These are phyloP conservation scores for Penicillium sumatraense DNA, from an alignment of 2,329 filamentous ascomycete species.

Conservation along the genomic window DNA sequence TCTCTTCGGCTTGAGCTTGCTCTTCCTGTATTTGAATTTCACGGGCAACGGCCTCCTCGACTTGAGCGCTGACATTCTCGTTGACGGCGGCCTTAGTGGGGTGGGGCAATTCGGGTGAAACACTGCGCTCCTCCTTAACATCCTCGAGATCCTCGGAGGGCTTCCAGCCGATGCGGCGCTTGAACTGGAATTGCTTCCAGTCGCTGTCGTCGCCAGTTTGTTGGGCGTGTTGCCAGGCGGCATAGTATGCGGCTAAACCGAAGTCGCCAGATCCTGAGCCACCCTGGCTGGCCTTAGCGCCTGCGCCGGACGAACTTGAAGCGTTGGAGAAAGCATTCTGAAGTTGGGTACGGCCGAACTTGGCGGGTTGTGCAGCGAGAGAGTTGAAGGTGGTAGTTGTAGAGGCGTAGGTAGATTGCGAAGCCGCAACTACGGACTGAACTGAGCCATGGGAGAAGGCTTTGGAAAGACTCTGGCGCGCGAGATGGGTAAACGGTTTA, in stretches of 20 bases:
- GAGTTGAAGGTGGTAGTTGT: constrained; percentile 61
- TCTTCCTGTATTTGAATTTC: constrained; percentile 70
- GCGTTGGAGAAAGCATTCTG: constrained; percentile 74
- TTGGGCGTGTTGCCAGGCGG: constrained; percentile 82
- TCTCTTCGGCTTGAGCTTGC: constrained; percentile 49
- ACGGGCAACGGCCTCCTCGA: constrained; percentile 81
- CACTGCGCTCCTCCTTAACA: constrained; percentile 30
- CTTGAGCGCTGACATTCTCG: constrained; percentile 68
- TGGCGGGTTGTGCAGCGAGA: constrained; percentile 56
- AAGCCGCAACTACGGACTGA: constrained; percentile 94
- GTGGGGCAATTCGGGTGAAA: constrained; percentile 57
- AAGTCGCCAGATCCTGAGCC: constrained; percentile 61
- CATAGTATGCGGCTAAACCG: constrained; percentile 87
- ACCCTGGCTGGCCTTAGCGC: constrained; percentile 62
- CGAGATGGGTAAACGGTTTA: constrained; percentile 76
- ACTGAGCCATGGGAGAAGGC: constrained; percentile 97
- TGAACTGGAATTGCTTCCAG: constrained; percentile 91
- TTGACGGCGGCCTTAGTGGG: constrained; percentile 58
- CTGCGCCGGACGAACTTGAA: constrained; percentile 56
- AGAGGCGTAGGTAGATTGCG: constrained; percentile 82
- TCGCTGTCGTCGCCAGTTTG: constrained; percentile 72
- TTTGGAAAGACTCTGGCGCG: constrained; percentile 97
- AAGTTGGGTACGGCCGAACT: constrained; percentile 64
- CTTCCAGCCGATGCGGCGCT: constrained; percentile 89
- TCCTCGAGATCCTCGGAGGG: constrained; percentile 48